Evolutionary conservation across 73 alveolate species (phyloP).

Genomic region (Diophrys sp.): DNA sequence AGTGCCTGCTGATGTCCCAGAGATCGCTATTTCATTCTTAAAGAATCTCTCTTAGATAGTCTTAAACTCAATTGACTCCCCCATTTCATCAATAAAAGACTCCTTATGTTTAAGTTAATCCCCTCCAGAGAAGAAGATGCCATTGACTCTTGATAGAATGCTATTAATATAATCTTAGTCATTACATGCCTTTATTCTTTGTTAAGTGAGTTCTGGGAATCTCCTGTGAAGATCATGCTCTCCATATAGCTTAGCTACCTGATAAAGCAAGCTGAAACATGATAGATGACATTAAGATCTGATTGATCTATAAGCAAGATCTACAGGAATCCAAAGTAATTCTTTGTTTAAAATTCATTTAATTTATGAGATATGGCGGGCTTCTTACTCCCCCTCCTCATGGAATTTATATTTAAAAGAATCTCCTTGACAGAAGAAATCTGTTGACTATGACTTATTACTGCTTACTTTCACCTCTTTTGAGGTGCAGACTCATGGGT

Average conservation of each 20-base stretch:
- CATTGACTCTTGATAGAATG: slow-evolving; percentile 12
- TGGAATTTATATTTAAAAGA: no score
- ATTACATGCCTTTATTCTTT: neutral
- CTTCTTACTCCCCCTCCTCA: no score
- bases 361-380: no score
- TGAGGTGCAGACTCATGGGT: no score
- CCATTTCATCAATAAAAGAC: slow-evolving; percentile 16
- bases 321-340: slow-evolving; percentile 49
- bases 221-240: slow-evolving; percentile 28
- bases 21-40: slow-evolving; percentile 13
- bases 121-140: slow-evolving; percentile 38
- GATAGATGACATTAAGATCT: slow-evolving; percentile 8
- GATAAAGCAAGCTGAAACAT: no score
- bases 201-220: slow-evolving; percentile 14
- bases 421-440: no score
- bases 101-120: slow-evolving; percentile 28
- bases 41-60: slow-evolving; percentile 13
- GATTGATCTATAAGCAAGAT: slow-evolving; percentile 18
- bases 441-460: no score
- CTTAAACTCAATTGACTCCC: slow-evolving; percentile 22
- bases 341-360: no score
- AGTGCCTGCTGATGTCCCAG: slow-evolving; percentile 41
- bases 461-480: no score
- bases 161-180: neutral
- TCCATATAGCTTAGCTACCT: slow-evolving; percentile 22